Percentiles rank a stretch among this genome's conserved stretches.
These are phyloP conservation scores for Cercospora sp. DNA, from an alignment of 2,329 filamentous ascomycete species.

Conservation along the genomic window DNA sequence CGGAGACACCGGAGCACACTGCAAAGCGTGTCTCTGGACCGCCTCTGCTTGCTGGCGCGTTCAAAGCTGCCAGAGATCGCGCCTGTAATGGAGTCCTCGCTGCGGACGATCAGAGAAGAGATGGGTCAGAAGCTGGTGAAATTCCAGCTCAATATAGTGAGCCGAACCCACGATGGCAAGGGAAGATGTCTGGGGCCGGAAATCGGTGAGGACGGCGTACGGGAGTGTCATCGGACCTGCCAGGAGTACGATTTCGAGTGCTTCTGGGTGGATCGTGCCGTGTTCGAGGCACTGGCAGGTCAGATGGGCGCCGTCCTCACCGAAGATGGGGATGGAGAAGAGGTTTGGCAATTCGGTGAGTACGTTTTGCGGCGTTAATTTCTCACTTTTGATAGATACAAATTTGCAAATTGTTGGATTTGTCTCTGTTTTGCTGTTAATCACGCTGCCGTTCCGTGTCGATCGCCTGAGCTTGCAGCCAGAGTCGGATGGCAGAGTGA, in stretches of 20 bases:
- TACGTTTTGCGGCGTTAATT: neutral
- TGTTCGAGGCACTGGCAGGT: neutral
- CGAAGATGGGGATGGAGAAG: neutral
- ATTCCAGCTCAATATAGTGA: neutral
- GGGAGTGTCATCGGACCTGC: neutral
- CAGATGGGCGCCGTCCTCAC: neutral
- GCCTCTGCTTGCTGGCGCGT: neutral
- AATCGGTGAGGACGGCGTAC: neutral
- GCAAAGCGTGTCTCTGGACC: neutral
- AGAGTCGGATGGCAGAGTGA: neutral
- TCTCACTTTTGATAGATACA: neutral
- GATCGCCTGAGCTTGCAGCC: neutral
- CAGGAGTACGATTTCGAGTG: constrained; percentile 1
- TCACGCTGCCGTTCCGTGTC: neutral
- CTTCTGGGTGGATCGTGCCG: neutral
- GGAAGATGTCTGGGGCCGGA: neutral
- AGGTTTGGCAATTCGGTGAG: neutral
- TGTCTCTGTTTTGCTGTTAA: neutral
- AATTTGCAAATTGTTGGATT: neutral
- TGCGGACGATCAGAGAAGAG: neutral
- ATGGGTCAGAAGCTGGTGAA: neutral
- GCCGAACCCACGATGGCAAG: neutral
- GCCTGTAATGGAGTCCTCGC: neutral
- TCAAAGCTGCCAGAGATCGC: neutral
- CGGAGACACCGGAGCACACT: neutral